Evolutionary conservation across 306 rosid species (phyloP).

Genomic region (Cajanus cajan): DNA sequence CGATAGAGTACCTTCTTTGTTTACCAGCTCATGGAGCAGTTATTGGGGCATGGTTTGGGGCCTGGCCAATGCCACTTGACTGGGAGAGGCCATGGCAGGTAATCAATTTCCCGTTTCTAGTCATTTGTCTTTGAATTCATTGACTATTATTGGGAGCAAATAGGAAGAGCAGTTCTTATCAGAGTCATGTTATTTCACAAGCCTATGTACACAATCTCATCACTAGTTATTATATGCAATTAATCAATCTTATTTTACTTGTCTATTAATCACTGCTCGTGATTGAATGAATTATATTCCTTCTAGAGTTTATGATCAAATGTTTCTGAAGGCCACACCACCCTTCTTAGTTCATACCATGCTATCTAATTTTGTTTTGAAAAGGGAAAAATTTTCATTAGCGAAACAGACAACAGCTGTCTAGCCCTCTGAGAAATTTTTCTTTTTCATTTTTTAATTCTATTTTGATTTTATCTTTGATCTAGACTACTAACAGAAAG

Average conservation of each 20-base stretch:
- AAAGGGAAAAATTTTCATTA: background rate
- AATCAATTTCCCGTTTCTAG: conserved; percentile 1
- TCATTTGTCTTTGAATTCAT: background rate
- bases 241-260: background rate
- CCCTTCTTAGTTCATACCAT: background rate
- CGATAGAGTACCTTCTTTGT: conserved; percentile 67
- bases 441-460: background rate
- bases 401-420: background rate
- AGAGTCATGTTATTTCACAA: background rate
- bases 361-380: background rate
- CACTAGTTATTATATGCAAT: background rate
- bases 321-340: background rate
- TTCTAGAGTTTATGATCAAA: background rate
- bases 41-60: conserved; percentile 96
- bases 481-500: background rate
- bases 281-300: background rate
- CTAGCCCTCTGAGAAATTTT: background rate
- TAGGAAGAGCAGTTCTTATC: background rate
- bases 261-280: background rate
- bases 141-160: background rate
- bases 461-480: background rate
- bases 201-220: background rate
- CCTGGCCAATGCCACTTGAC: conserved; percentile 99
- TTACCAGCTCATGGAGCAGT: conserved; percentile 87
- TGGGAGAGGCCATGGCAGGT: conserved; percentile 99